These are phyloP conservation scores for Saccharomyces hybrid DNA, from an alignment of 1,139 yeast species.

Conservation along the genomic window DNA sequence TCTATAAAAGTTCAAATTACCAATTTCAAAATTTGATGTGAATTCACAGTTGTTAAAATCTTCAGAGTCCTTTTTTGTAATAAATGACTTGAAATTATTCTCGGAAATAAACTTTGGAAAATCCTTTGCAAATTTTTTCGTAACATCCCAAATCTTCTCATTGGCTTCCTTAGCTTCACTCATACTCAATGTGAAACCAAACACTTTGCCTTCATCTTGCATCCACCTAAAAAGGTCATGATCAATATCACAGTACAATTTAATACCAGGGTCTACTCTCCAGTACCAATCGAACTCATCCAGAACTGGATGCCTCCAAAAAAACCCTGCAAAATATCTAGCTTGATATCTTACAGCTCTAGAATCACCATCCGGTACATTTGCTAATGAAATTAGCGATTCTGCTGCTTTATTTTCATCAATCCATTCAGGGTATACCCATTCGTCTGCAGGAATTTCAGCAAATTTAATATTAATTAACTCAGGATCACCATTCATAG, in stretches of 20 bases:
- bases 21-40: conserved; percentile 83
- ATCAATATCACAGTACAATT: conserved; percentile 68
- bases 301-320: conserved; percentile 68
- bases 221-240: conserved; percentile 76
- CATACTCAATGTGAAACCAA: conserved; percentile 73
- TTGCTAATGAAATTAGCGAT: conserved; percentile 43
- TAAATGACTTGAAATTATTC: conserved; percentile 2
- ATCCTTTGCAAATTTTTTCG: conserved; percentile 54
- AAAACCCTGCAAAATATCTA: conserved; percentile 83
- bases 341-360: conserved; percentile 77
- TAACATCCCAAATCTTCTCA: conserved; percentile 69
- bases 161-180: conserved; percentile 77
- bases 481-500: conserved; percentile 7
- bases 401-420: conserved; percentile 50
- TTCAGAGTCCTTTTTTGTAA: conserved; percentile 35
- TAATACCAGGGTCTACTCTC: conserved; percentile 88
- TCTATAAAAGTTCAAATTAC: conserved; percentile 66
- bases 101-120: conserved; percentile 36
- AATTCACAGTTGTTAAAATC: conserved; percentile 72
- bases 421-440: conserved; percentile 54
- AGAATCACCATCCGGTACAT: conserved; percentile 55
- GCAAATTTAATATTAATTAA: conserved; percentile 9
- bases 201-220: conserved; percentile 63
- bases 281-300: conserved; percentile 76
- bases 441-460: conserved; percentile 33